A percentile compares a stretch with the other conserved stretches of the same genome.
Conservation (phyloP, 306 rosid genomes). For the Dryas octopetala region DNA sequence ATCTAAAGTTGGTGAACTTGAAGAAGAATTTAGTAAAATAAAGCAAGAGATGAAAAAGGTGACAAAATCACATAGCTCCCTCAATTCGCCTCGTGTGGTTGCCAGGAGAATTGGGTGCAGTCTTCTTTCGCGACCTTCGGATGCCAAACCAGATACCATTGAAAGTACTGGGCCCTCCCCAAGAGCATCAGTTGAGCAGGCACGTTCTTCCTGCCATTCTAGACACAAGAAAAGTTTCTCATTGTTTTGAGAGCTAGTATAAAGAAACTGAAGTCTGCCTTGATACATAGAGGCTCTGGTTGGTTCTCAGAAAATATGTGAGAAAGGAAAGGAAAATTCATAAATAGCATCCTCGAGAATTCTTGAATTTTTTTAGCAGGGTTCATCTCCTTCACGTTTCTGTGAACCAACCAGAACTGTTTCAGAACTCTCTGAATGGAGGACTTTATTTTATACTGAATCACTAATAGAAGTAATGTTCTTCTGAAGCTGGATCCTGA, state of each 20-base stretch:
- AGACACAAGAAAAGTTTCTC: conserved; percentile 65
- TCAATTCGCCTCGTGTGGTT: conserved; percentile 59
- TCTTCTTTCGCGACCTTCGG: conserved; percentile 66
- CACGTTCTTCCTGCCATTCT: conserved; percentile 46
- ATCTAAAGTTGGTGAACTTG: conserved; percentile 81
- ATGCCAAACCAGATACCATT: conserved; percentile 65
- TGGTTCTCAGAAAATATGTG: conserved; percentile 41
- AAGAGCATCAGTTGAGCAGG: conserved; percentile 57
- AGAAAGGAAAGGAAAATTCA: conserved; percentile 57
- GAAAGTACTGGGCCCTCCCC: conserved; percentile 53
- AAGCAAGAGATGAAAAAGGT: conserved; percentile 89
- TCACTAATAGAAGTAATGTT: conserved; percentile 6
- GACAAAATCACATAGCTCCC: conserved; percentile 61
- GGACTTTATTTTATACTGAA: conserved; percentile 7
- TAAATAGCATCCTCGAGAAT: neutral
- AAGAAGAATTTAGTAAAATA: conserved; percentile 75
- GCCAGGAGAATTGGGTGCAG: conserved; percentile 69
- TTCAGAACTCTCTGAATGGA: neutral
- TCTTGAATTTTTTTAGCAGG: conserved; percentile 29
- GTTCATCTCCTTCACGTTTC: conserved; percentile 60
- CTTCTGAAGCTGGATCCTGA: conserved; percentile 19
- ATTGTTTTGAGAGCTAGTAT: conserved; percentile 35
- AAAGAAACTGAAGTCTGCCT: conserved; percentile 26
- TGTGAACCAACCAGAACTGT: conserved; percentile 32
- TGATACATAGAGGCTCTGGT: conserved; percentile 36